Evolutionary conservation across 2,329 filamentous ascomycete genomes (phyloP), one percentile per base, ranked within the genome.

Genomic region (Pseudocercospora cruenta): DNA sequence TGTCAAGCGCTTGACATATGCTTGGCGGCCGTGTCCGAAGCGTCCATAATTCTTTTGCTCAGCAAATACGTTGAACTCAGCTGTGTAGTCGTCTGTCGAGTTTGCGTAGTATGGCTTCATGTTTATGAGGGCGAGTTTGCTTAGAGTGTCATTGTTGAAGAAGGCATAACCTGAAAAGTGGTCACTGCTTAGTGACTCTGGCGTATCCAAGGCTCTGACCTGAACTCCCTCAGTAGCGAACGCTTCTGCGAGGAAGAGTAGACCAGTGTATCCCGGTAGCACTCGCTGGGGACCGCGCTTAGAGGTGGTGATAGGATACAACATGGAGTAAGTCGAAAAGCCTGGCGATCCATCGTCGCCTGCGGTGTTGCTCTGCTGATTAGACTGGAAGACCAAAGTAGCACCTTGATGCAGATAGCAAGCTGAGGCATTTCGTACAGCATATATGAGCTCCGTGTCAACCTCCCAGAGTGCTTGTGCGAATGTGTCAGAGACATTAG

Each of bases 401-500:
- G 74, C 74, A 10, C 74, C 74, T 43, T 74, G 71, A 64, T 81
- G 80, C 3, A 80, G 65, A 59, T 80, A 76, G 24, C 78, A 75
- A 5, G 76, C 73, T 0, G 75, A 76, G 0, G 79, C 78, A 59
- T 80, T 80, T n/a, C 76, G 73, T 1, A 74, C 72, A 16, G 79
- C 79, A 58, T 80, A 80, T 43, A 78, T 74, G 16, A 81, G 71
- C 45, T 79, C 74, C 0, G 75, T 78, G 58, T 80, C 78, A 9
- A 78, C 73, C 16, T 78, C 75, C 79, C 80, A 81, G 2, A 81
- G 71, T 0, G 80, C 79, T 62, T 80, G 76, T 0, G 78, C 78
- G 61, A 81, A 81, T 0, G 78, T 80, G 65, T 81, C 79, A 2
- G 77, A 77, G n/a, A 81, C 78, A 63, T 75, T 75, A 0, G 78